Base-by-base conservation (phyloP, 768 basidiomycete species). In the Tricholoma terreum region DNA sequence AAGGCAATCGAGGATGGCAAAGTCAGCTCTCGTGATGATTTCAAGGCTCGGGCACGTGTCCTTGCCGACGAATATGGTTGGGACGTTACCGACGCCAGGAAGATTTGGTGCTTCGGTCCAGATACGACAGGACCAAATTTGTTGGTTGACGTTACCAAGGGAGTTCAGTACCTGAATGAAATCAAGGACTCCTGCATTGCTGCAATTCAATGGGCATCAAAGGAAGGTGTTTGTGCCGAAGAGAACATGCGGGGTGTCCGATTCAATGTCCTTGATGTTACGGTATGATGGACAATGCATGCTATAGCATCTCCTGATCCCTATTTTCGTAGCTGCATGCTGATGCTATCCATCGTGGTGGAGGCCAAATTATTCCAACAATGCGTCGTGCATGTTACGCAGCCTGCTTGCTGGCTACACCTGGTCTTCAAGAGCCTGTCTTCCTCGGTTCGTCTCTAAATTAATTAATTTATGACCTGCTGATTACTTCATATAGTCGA, bases 121-220 rank as follows among this genome's bases (percentile, higher is more conserved):
- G 97, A 99, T 63, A 97, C 93, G 52, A 94, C 92, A 63, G 97
- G 97, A 45, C 87, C 97, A 56, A 99, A 99, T 79, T 75, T 99
- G 75, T 77, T 99, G 74, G 93, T 97, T 67, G 97, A 99, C 77
- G 92, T 90, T 65, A 98, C 97, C 67, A 99, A 98, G 85, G 97
- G 94, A 80, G 94, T 97, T 58, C 97, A 99, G 71, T 98, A 97
- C 80, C 80, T 99, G 61, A 96, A 94, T 73, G 97, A 99, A 85
- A 99, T 99, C 83, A 98, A 99, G 83, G 97, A 99, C 75, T 98
- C 97, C 63, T 97, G 94, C 73, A 85, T 99, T 73, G 96, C 97
- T 65, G 95, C 94, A 48, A 92, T 98, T 88, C 97, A 98, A 77
- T 98, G 95, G 97, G 97, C 97, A 45, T 92, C 93, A 57, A 98